Base-by-base conservation (phyloP, 2,329 filamentous ascomycete species). In the Claviceps arundinis region DNA sequence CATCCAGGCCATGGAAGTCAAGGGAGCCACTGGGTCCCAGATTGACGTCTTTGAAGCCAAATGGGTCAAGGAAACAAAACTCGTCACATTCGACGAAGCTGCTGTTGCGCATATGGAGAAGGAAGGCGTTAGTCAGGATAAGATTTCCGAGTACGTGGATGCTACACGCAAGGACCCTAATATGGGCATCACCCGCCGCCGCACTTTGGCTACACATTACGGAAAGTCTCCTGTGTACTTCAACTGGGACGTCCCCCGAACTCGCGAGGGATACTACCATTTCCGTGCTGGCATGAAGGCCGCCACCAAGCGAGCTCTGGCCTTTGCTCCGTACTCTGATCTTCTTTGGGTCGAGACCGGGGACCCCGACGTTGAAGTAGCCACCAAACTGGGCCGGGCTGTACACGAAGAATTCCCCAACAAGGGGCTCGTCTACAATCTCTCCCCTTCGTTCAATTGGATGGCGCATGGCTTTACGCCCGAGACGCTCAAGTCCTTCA, bases 381-480 rank as follows among this genome's bases (percentile, higher is more conserved):
- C 88, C 0, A 73, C 78, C 3, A 74, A 77, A 49, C 89, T 98
- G 50, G 87, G 87, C 13, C 77, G 78, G 11, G 80, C 89, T 46
- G 93, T 98, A 55, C 81, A 86, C 51, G 69, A 73, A 0, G 73
- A 70, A 3, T 74, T 80, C 61, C 88, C 89, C 0, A 82, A 80
- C 55, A 97, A 97, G 77, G 86, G 87, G 38, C 78, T 98, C 24
- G 91, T 97, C 0, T 98, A 98, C 73, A 98, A 98, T 71, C 78
- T 98, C 1, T 90, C 85, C 4, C 93, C 93, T 1, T 95, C 88
- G 8, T 98, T 98, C 78, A 97, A 98, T 75, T 98, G 93, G 93
- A 93, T 94, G 81, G 82, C 82, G 11, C 90, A 97, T 65, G 93
- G 91, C 34, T 98, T 97, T 70, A 84, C 80, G 3, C 82, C 89